Evolutionary conservation across 345 rosid genomes (phyloP).

Genomic region (Sonneratia caseolaris): DNA sequence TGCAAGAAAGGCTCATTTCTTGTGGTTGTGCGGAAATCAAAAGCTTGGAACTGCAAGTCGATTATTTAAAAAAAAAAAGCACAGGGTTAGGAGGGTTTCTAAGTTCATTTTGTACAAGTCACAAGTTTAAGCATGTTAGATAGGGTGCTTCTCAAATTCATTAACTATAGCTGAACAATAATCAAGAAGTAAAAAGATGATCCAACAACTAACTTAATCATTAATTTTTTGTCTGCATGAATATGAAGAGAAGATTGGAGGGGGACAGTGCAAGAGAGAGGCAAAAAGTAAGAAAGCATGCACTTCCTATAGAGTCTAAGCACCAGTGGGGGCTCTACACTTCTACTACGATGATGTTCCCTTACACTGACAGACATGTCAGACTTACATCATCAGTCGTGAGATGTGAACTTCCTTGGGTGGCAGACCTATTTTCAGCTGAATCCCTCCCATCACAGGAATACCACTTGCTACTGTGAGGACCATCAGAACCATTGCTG

Average conservation of each 20-base stretch:
- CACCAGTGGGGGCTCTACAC: neutral
- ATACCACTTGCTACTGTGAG: slow-evolving; percentile 42
- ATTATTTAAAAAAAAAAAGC: neutral
- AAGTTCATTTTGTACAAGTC: neutral
- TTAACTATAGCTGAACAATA: neutral
- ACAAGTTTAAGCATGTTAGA: neutral
- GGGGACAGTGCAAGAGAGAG: neutral
- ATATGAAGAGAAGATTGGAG: neutral
- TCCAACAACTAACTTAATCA: neutral
- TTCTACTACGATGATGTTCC: neutral
- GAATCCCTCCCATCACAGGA: slow-evolving; percentile 47
- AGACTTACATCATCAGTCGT: slow-evolving; percentile 57
- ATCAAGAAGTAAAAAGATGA: neutral
- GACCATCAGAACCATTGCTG: slow-evolving; percentile 60
- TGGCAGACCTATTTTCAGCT: slow-evolving; percentile 47
- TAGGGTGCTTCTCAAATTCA: neutral
- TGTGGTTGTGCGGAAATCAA: slow-evolving; percentile 87
- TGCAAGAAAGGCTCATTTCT: slow-evolving; percentile 97
- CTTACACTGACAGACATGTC: neutral
- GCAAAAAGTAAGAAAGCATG: neutral
- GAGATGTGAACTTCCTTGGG: slow-evolving; percentile 41
- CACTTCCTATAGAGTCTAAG: neutral
- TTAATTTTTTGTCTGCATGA: neutral
- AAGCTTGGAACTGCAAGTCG: slow-evolving; percentile 67
- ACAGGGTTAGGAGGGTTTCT: neutral